Percentiles rank a stretch among this genome's conserved stretches.
Evolutionary conservation across 257 asterid genomes (phyloP).

Genomic region (Solanum sejunctum): DNA sequence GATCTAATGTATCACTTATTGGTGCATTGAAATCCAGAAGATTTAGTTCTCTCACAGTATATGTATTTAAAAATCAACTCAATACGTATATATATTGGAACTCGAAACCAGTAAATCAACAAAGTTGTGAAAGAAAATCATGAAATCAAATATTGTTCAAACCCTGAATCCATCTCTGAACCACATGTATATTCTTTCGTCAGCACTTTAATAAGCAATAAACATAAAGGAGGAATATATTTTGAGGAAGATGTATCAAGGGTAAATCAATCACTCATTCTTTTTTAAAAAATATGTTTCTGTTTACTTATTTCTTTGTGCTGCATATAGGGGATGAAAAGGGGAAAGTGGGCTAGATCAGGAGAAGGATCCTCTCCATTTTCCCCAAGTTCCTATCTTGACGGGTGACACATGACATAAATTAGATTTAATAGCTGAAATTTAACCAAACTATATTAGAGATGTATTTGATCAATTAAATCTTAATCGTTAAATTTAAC

Average conservation of each 20-base stretch:
- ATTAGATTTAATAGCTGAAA: too few relatives aligned
- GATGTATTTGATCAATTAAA: too few relatives aligned
- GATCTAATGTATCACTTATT: background rate
- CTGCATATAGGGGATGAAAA: background rate
- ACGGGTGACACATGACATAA: too few relatives aligned
- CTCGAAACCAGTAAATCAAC: background rate
- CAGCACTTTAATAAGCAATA: background rate
- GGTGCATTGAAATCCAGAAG: background rate
- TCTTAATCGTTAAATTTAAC: too few relatives aligned
- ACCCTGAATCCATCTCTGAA: background rate
- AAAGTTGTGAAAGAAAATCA: background rate
- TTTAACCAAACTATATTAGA: too few relatives aligned
- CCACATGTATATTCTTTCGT: background rate
- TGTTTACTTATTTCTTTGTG: background rate
- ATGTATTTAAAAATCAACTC: background rate
- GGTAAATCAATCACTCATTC: background rate
- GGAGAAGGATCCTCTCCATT: too few relatives aligned
- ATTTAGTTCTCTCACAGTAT: background rate
- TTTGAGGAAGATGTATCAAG: background rate
- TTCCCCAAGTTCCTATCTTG: too few relatives aligned
- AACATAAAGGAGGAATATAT: background rate
- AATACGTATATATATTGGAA: background rate
- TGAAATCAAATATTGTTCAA: background rate
- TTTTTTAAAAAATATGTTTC: background rate
- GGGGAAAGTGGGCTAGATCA: background rate